These are phyloP conservation scores for Usnea hakonensis DNA, from an alignment of 495 filamentous ascomycete species.

Conservation along the genomic window DNA sequence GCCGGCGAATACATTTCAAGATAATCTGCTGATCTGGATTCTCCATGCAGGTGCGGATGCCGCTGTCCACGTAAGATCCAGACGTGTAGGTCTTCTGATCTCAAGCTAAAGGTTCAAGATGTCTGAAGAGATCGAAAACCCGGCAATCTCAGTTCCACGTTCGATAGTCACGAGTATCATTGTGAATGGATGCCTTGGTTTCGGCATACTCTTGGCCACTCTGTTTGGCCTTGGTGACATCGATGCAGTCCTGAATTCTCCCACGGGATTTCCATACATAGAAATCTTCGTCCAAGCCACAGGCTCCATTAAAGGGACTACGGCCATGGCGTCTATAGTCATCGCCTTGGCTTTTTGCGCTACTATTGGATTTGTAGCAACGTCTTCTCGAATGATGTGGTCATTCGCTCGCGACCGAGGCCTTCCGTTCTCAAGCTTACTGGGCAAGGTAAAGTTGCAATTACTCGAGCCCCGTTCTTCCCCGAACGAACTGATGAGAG, in stretches of 20 bases:
- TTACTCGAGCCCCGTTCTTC: slow-evolving; percentile 43
- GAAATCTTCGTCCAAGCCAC: slow-evolving; percentile 39
- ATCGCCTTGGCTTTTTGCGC: slow-evolving; percentile 35
- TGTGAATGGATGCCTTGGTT: slow-evolving; percentile 42
- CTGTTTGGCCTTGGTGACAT: slow-evolving; percentile 42
- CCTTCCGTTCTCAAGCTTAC: slow-evolving; percentile 14
- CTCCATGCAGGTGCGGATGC: not conserved
- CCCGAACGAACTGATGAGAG: slow-evolving; percentile 36
- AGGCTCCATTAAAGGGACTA: slow-evolving; percentile 30
- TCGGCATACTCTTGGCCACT: slow-evolving; percentile 42
- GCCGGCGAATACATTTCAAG: too few species aligned
- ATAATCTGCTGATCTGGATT: too few species aligned
- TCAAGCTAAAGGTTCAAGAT: slow-evolving; percentile 30
- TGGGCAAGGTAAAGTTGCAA: slow-evolving; percentile 45
- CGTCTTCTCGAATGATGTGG: slow-evolving; percentile 38
- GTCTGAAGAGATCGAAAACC: slow-evolving; percentile 46
- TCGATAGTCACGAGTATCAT: slow-evolving; percentile 39
- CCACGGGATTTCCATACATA: slow-evolving; percentile 43
- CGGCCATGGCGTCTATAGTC: slow-evolving; percentile 39
- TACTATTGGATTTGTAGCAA: slow-evolving; percentile 38
- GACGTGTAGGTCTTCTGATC: too few species aligned
- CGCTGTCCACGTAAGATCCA: not conserved
- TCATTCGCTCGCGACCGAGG: too few species aligned
- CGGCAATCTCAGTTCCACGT: slow-evolving; percentile 36
- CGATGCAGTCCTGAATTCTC: slow-evolving; percentile 26